Base-by-base conservation (phyloP, 306 rosid species). In the Ormosia emarginata region DNA sequence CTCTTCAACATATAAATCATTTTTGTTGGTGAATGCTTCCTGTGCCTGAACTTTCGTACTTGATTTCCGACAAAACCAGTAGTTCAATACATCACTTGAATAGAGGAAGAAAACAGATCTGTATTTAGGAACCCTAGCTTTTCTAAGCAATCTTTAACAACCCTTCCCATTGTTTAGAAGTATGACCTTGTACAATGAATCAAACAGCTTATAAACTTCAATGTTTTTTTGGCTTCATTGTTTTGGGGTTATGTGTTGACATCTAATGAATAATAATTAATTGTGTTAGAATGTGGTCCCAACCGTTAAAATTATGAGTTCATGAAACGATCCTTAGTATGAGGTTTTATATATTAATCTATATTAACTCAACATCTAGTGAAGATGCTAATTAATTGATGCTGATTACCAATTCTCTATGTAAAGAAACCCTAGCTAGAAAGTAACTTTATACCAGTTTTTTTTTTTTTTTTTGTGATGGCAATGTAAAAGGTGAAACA, bases 131-230 rank as follows among this genome's bases (percentile, higher is more conserved):
- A 56, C 24, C 56, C 41, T 41, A 41, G 36, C 2, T 8, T 18
- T 24, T 67, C 49, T 67, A 41, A 10, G 18, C 10, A 68, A 68
- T 50, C 17, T 50, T 44, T 7, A 71, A 52, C 6, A 15, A 1
- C 44, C 13, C 57, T 10, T 34, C 39, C 52, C 6, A 4, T 44
- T 44, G 74, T 59, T 61, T 46, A 32, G 17, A 37, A 78, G 17
- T 18, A 55, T 57, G 83, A 57, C 86, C 74, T 11, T 12, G 71
- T 80, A 69, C 91, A 79, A 78, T 90, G 87, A 79, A 85, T 75
- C 82, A 37, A 53, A 34, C 43, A 24, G 36, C 57, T n/a, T 75
- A 12, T 24, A 58, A 69, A 66, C 50, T 80, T 40, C 7, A 29
- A 9, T 39, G 1, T 15, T 69, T 36, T 69, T 58, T 57, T 46